Base-by-base conservation (phyloP, 2,329 filamentous ascomycete species). In the Lachnellula cervina region DNA sequence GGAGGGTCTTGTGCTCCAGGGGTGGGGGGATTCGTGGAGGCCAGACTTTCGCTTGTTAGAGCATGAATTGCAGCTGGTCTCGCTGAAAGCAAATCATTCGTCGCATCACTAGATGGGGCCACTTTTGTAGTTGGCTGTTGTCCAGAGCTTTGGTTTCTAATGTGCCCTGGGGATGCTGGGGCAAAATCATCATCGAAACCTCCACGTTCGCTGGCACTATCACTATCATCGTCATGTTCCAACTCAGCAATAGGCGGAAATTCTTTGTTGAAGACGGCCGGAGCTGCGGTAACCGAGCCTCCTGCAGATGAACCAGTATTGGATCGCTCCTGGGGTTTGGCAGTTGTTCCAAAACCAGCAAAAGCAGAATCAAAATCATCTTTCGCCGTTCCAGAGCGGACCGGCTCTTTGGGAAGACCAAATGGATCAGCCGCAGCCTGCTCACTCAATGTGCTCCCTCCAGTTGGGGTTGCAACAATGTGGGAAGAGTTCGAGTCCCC, bases 131-230 rank as follows among this genome's bases (percentile, higher is more conserved):
- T 59, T n/a, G 62, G 56, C 49, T 60, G 63, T 52, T 64, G 57
- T 2, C 62, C 51, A 25, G 59, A 56, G 55, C 63, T 66, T 19
- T 55, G 46, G n/a, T 69, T 66, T 55, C 62, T 63, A 7, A 58
- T 55, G 51, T 68, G 63, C 16, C 58, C 63, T 51, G 68, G 67
- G 19, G 69, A 70, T 28, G 82, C 80, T 14, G 89, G 84, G 0
- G 88, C 86, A 69, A 97, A 97, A 71, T 97, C 87, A 68, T 99
- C 94, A 49, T 95, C 93, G 68, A 97, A 97, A 0, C 92, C 90
- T 43, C 89, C 90, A 49, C 82, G 82, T 48, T 90, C 89, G 57
- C 83, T 88, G 53, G 85, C 87, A 32, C 86, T 87, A 56, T 95
- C 90, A 32, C 88, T 92, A n/a, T 95, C 87, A 23, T 93, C 89